Percentiles rank a stretch among this genome's conserved stretches.
Conservation (phyloP, 768 basidiomycete genomes). For the Mycena polygramma region DNA sequence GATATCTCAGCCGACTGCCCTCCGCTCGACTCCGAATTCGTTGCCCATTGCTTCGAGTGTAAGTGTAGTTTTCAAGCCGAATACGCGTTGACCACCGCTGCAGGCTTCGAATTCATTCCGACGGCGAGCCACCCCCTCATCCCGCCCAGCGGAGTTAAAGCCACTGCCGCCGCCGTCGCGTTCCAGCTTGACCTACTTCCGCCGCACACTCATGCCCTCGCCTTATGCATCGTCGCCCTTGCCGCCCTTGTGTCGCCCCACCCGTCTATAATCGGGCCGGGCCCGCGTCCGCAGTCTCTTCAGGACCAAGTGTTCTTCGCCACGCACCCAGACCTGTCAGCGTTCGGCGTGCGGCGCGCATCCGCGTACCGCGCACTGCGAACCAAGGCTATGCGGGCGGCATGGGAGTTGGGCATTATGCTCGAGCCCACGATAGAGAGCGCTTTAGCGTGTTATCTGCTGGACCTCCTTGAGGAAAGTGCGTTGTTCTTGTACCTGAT, state of each 20-base stretch:
- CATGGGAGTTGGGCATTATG: conserved; percentile 19
- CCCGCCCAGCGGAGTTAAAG: background rate
- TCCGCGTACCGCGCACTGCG: conserved; percentile 2
- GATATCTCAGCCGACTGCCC: background rate
- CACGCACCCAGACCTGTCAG: background rate
- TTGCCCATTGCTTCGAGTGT: conserved; percentile 26
- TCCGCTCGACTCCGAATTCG: conserved; percentile 13
- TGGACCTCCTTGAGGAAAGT: conserved; percentile 26
- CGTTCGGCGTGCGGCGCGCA: conserved; percentile 19
- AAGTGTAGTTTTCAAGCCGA: background rate
- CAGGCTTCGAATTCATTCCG: conserved; percentile 13
- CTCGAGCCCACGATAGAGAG: conserved; percentile 28
- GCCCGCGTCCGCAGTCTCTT: conserved; percentile 23
- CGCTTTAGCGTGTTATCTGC: conserved; percentile 25
- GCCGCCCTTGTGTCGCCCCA: conserved; percentile 20
- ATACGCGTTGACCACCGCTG: no score
- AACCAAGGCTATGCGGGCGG: conserved; percentile 18
- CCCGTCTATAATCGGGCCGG: conserved; percentile 11
- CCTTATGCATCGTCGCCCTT: conserved; percentile 26
- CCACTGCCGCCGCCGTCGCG: background rate
- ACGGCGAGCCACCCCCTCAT: conserved; percentile 20
- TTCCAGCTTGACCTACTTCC: conserved; percentile 23
- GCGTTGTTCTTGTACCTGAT: background rate
- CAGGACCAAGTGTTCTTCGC: conserved; percentile 2
- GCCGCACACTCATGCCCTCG: conserved; percentile 20